Evolutionary conservation across 306 rosid species (phyloP).

Genomic region (Carpinus viminea): DNA sequence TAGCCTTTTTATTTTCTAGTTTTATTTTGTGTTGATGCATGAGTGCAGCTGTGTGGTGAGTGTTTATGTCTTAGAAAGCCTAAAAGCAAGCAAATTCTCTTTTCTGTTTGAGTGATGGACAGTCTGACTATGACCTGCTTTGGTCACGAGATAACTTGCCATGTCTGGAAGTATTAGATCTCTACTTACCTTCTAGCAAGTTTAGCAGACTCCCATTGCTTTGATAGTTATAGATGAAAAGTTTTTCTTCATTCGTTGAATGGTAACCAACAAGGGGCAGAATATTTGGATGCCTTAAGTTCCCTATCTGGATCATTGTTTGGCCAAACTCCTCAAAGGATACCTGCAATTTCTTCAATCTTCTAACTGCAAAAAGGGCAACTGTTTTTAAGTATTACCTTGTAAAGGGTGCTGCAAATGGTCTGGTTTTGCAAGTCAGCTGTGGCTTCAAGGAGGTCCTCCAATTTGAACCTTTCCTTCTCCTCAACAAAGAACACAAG

Average conservation of each 20-base stretch:
- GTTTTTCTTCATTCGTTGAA: slow-evolving; percentile 58
- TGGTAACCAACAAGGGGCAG: slow-evolving; percentile 64
- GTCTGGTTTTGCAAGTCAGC: slow-evolving; percentile 60
- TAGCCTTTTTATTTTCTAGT: not conserved
- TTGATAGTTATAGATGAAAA: slow-evolving; percentile 68
- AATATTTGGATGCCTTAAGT: slow-evolving; percentile 61
- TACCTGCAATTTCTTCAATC: slow-evolving; percentile 66
- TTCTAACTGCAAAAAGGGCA: slow-evolving; percentile 60
- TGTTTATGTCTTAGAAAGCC: slow-evolving; percentile 5
- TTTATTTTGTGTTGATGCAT: not conserved
- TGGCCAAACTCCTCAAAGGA: slow-evolving; percentile 57
- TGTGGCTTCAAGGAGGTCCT: slow-evolving; percentile 62
- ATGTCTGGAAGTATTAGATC: slow-evolving; percentile 5
- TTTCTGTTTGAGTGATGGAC: not conserved
- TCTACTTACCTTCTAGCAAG: slow-evolving; percentile 59
- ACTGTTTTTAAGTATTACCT: slow-evolving; percentile 54
- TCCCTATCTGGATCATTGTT: slow-evolving; percentile 51
- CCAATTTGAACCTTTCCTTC: slow-evolving; percentile 60
- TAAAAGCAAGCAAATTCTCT: not conserved
- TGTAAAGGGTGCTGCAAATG: slow-evolving; percentile 62
- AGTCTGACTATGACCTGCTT: too few species aligned
- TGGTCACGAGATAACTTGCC: not conserved
- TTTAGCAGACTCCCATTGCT: slow-evolving; percentile 72
- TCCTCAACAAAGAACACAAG: slow-evolving; percentile 74
- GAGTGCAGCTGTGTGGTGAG: not conserved